Evolutionary conservation across 106 monocot species (phyloP).

Genomic region (Acanthochlamys bracteata): DNA sequence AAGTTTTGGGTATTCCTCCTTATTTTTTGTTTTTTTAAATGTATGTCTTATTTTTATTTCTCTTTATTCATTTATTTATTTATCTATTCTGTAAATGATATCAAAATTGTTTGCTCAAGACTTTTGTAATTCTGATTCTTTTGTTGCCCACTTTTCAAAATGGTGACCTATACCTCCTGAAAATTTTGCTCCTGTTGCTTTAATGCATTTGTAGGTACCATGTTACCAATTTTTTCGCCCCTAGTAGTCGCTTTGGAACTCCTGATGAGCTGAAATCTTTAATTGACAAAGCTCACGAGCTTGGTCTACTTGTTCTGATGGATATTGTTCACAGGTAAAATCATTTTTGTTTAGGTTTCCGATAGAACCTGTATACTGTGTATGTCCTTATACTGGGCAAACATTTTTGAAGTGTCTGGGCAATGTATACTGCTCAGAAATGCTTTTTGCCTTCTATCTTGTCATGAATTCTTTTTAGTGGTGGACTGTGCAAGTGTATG

Average conservation of each 20-base stretch:
- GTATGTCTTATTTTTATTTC: no score
- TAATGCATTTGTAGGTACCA: slow-evolving; percentile 57
- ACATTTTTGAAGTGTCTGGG: neutral
- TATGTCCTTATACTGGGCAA: neutral
- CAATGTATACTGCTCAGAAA: no score
- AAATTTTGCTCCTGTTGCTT: neutral
- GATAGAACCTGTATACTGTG: neutral
- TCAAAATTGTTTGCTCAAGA: no score
- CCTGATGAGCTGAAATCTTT: slow-evolving; percentile 97
- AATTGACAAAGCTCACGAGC: slow-evolving; percentile 97
- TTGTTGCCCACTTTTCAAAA: no score
- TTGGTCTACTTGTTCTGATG: slow-evolving; percentile 96
- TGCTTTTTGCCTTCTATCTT: no score
- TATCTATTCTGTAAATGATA: no score
- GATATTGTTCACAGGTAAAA: slow-evolving; percentile 95
- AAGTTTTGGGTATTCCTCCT: slow-evolving; percentile 65
- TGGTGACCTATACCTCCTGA: neutral
- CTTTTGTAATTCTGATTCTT: no score
- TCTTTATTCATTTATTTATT: no score
- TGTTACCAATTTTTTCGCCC: slow-evolving; percentile 99
- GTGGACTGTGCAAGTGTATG: no score
- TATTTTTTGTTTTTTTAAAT: no score
- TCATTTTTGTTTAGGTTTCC: neutral
- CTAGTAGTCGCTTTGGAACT: slow-evolving; percentile 97
- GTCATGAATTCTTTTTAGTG: no score